Evolutionary conservation across 805 yeast genomes (phyloP), one percentile per base, ranked within the genome.

Genomic region (Suhomyces vadensis): DNA sequence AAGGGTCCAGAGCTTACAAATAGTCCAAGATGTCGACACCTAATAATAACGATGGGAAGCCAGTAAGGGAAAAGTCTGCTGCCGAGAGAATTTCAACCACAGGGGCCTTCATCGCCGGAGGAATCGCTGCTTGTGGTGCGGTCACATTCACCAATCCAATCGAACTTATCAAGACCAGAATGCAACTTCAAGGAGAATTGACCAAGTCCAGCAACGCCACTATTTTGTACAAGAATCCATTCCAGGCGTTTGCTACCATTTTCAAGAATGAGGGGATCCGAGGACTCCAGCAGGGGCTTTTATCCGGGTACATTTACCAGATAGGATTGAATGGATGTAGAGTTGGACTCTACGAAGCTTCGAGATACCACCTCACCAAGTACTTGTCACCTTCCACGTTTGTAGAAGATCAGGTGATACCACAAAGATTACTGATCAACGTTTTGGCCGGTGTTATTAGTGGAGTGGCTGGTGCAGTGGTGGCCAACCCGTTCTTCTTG

Each of bases 111-210:
- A 45, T 58, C 11, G 65, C 65, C 25, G 65, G 65, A 5, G 57
- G 62, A 6, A 44, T 60, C 6, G 99, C 99, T 2, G 97, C 98
- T 2, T 91, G 98, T 71, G 94, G 95, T 43, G 98, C 99, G 0
- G 99, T 94, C 36, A 92, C 97, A 0, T 83, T 92, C 61, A 91
- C 98, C 3, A 94, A 94, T 62, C 99, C 99, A 5, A 85, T 94
- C 50, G 99, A 94, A 65, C 73, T 94, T 49, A 89, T 92, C 54
- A 94, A 94, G 69, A 94, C 96, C 6, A 74, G 98, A 69, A 87
- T 92, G 95, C 99, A 94, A 65, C 73, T 94, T 37, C 97, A 94
- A 65, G 99, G 99, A 48, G 98, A 94, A 67, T 73, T 92, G 41
- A 70, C 79, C 9, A 74, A 83, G 10, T 67, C 75, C 7, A 73